phyloP scores from a whole-genome alignment of 2,329 filamentous ascomycete species.

The Pseudogymnoascus sp. region DNA sequence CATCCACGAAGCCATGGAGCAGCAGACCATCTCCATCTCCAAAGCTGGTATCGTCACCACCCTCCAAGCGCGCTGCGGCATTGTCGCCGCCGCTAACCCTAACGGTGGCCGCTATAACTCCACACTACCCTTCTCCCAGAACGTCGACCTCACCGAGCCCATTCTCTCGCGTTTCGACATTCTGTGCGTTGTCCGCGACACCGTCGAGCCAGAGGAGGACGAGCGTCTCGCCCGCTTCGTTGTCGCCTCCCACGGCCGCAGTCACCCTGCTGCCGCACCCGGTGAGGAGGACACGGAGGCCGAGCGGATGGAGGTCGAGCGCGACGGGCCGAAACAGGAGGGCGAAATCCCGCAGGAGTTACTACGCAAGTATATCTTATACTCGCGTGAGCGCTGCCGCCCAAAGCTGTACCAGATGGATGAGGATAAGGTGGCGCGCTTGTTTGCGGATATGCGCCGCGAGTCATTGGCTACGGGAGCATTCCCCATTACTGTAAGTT shows the following conservation, averaged over 20 bases:
- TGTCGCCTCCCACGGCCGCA: conserved; percentile 85
- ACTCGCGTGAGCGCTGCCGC: conserved; percentile 78
- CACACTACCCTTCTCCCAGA: conserved; percentile 89
- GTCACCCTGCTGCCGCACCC: conserved; percentile 58
- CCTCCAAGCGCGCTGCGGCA: conserved; percentile 87
- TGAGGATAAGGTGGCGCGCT: conserved; percentile 86
- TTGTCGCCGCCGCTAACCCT: conserved; percentile 93
- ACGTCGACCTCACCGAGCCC: conserved; percentile 93
- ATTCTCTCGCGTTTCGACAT: conserved; percentile 98
- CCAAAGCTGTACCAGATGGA: conserved; percentile 97
- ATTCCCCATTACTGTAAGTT: conserved; percentile 90
- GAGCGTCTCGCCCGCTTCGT: conserved; percentile 92
- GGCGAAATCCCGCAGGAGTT: conserved; percentile 85
- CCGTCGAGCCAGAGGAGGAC: conserved; percentile 85
- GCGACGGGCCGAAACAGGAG: conserved; percentile 45
- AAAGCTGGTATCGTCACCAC: conserved; percentile 98
- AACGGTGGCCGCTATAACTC: conserved; percentile 95
- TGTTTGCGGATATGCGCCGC: conserved; percentile 93
- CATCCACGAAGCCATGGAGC: conserved; percentile 99
- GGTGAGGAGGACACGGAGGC: conserved; percentile 33
- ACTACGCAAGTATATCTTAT: conserved; percentile 92
- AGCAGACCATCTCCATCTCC: conserved; percentile 98
- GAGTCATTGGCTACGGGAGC: conserved; percentile 90
- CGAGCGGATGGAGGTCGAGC: conserved; percentile 56
- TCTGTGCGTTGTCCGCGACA: conserved; percentile 89